Evolutionary conservation across 768 basidiomycete species (phyloP).

Genomic region (Phallus indusiatus): DNA sequence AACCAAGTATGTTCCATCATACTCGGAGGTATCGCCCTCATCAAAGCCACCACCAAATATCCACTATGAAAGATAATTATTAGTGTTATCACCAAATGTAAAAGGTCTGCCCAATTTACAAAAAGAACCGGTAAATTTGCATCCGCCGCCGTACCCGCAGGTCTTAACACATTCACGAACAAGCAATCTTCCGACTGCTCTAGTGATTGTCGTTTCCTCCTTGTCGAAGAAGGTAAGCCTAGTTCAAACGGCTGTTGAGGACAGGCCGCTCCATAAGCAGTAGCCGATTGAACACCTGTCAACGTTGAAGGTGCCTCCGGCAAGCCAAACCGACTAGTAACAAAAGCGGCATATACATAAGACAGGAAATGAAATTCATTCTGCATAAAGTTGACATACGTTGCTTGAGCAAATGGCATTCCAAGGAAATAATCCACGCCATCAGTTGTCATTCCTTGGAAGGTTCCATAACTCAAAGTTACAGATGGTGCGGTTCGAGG

Average conservation of each 20-base stretch:
- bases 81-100: neutral
- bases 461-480: slow-evolving; percentile 20
- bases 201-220: neutral
- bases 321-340: neutral
- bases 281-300: slow-evolving; percentile 27
- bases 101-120: slow-evolving; percentile 19
- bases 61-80: slow-evolving; percentile 24
- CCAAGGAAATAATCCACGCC: slow-evolving; percentile 27
- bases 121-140: slow-evolving; percentile 47
- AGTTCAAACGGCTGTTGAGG: slow-evolving; percentile 24
- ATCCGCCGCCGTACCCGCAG: slow-evolving; percentile 27
- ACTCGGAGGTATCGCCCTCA: slow-evolving; percentile 16
- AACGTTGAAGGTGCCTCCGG: slow-evolving; percentile 18
- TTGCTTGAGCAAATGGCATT: slow-evolving; percentile 32
- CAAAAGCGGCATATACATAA: neutral
- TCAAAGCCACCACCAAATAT: slow-evolving; percentile 26
- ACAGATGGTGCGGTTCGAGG: slow-evolving; percentile 15
- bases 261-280: slow-evolving; percentile 29
- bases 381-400: slow-evolving; percentile 21
- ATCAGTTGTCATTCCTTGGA: slow-evolving; percentile 20
- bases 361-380: neutral
- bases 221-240: slow-evolving; percentile 11
- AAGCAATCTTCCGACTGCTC: slow-evolving; percentile 23
- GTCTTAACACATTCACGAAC: slow-evolving; percentile 43
- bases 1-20: slow-evolving; percentile 20